phyloP scores from a whole-genome alignment of 1,139 yeast genomes.

The Debaryomyces subglobosus region DNA sequence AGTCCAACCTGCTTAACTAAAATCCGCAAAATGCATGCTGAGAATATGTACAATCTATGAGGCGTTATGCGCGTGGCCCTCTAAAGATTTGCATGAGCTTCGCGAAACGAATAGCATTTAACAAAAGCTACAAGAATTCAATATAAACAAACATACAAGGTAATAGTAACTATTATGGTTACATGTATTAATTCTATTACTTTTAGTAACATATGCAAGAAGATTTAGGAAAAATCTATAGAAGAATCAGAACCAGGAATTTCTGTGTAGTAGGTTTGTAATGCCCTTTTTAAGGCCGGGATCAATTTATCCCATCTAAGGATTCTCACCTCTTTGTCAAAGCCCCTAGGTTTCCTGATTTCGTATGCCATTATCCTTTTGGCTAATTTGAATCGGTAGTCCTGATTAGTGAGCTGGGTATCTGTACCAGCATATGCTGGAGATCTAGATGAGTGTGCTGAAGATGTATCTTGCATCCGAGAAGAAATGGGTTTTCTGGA shows the following conservation, averaged over 20 bases:
- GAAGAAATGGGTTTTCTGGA: constrained; percentile 60
- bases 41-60: neutral
- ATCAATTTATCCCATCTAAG: constrained; percentile 61
- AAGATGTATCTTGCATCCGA: constrained; percentile 37
- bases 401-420: constrained; percentile 35
- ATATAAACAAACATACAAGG: neutral
- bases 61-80: neutral
- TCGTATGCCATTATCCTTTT: constrained; percentile 69
- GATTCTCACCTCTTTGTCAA: constrained; percentile 67
- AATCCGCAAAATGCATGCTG: neutral
- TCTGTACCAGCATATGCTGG: constrained; percentile 1
- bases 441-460: constrained; percentile 6
- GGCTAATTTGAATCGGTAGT: constrained; percentile 58
- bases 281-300: constrained; percentile 63
- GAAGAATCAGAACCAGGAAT: constrained; percentile 33
- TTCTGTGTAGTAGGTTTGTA: constrained; percentile 66
- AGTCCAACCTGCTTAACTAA: neutral
- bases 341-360: constrained; percentile 64
- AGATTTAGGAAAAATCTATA: constrained; percentile 10
- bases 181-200: constrained; percentile 2
- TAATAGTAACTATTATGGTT: neutral
- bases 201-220: neutral
- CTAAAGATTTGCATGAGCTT: too few species aligned
- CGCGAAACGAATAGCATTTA: too few species aligned
- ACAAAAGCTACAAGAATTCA: too few species aligned